Evolutionary conservation across 2,329 filamentous ascomycete genomes (phyloP).

Genomic region (Scopulariopsis brevicaulis): DNA sequence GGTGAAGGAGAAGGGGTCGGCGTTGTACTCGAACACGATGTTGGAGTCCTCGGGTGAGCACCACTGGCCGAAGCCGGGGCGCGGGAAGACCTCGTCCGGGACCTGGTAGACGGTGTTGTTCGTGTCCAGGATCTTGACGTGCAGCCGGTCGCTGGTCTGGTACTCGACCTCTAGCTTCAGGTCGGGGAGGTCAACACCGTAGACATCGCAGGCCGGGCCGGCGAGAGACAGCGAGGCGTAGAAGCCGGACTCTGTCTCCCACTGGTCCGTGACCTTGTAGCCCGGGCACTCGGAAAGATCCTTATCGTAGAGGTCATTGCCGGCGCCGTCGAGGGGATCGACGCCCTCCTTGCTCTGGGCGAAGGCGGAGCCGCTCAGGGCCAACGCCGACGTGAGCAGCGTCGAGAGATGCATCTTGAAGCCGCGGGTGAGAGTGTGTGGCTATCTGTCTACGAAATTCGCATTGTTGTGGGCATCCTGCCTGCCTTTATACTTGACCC

Average conservation of each 20-base stretch:
- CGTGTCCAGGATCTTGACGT: slow-evolving; percentile 60
- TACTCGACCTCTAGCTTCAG: slow-evolving; percentile 50
- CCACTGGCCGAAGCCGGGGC: slow-evolving; percentile 26
- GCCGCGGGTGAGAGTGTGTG: not conserved
- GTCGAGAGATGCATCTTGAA: not conserved
- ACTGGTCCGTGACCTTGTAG: slow-evolving; percentile 49
- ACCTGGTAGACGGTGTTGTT: slow-evolving; percentile 58
- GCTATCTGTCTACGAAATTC: not conserved
- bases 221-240: slow-evolving; percentile 11
- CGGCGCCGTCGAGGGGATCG: not conserved
- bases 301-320: slow-evolving; percentile 1
- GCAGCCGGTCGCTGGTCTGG: slow-evolving; percentile 42
- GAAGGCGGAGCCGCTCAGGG: not conserved
- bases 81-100: slow-evolving; percentile 51
- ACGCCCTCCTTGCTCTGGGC: slow-evolving; percentile 1
- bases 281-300: slow-evolving; percentile 38
- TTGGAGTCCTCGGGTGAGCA: slow-evolving; percentile 18
- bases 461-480: not conserved
- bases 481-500: not conserved
- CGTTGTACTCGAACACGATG: slow-evolving; percentile 31
- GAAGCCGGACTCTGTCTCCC: slow-evolving; percentile 17
- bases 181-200: slow-evolving; percentile 11
- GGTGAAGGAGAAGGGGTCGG: slow-evolving; percentile 55
- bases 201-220: slow-evolving; percentile 13
- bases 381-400: not conserved